Percentiles rank a stretch among this genome's conserved stretches.
These are phyloP conservation scores for Dactylonectria estremocensis DNA, from an alignment of 2,329 filamentous ascomycete genomes.

Conservation along the genomic window DNA sequence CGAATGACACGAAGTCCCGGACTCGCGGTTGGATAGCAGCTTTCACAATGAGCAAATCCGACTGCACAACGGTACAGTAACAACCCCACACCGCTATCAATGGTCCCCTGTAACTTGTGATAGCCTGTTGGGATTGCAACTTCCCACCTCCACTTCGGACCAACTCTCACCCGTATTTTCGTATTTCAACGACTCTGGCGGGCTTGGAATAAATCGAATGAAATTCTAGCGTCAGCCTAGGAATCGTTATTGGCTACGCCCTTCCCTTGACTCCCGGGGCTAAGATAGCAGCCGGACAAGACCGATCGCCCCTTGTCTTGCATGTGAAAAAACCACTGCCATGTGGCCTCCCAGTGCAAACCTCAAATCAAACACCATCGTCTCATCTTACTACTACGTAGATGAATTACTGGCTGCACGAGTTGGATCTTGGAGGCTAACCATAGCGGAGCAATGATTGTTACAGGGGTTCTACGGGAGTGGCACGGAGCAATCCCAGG, in stretches of 20 bases:
- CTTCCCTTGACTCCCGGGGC: neutral
- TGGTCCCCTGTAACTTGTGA: neutral
- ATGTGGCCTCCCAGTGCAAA: neutral
- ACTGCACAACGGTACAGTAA: neutral
- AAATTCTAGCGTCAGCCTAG: neutral
- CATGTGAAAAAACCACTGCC: neutral
- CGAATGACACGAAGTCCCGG: neutral
- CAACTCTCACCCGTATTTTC: slow-evolving; percentile 14
- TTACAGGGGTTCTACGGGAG: too few species aligned
- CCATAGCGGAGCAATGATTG: neutral
- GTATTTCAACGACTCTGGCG: neutral
- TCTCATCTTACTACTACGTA: neutral
- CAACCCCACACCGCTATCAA: neutral
- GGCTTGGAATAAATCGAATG: neutral
- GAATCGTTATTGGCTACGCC: neutral
- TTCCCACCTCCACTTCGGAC: slow-evolving; percentile 7
- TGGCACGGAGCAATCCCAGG: too few species aligned
- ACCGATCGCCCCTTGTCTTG: neutral
- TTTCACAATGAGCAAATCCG: neutral
- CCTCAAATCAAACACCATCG: neutral
- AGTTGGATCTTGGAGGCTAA: neutral
- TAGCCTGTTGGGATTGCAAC: neutral
- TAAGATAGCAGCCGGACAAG: neutral
- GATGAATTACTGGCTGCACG: too few species aligned
- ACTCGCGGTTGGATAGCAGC: neutral